A percentile compares a stretch with the other conserved stretches of the same genome.
Conservation (phyloP, 257 asterid species). For the Galeopsis tetrahit region DNA sequence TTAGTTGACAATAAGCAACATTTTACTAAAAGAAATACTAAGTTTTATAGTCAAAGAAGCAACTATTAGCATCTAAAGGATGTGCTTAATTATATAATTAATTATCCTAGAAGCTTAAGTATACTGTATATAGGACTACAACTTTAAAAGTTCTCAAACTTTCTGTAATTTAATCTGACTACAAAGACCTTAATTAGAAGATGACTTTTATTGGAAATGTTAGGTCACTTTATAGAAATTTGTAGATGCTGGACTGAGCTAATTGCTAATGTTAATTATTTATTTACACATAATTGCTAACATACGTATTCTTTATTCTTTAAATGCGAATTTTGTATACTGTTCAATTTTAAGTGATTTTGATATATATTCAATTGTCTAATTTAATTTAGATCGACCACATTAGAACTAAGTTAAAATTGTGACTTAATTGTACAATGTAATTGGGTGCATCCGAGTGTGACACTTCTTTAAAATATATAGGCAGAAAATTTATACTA, state of each 20-base stretch:
- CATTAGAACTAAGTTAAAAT: too few species aligned
- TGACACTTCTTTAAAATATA: too few species aligned
- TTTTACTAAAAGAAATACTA: slow-evolving; percentile 18
- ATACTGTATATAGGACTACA: not conserved
- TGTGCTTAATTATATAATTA: slow-evolving; percentile 13
- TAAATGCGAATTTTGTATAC: too few species aligned
- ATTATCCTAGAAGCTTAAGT: slow-evolving; percentile 21
- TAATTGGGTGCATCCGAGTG: too few species aligned
- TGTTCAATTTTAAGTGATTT: too few species aligned
- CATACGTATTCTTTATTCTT: not conserved
- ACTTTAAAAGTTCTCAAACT: not conserved
- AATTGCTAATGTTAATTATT: not conserved
- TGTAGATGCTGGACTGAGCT: not conserved
- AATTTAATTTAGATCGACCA: too few species aligned
- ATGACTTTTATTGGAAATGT: slow-evolving; percentile 22
- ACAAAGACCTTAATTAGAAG: slow-evolving; percentile 24
- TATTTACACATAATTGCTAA: not conserved
- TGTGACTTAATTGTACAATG: too few species aligned
- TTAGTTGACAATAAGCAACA: slow-evolving; percentile 41
- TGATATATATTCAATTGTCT: too few species aligned
- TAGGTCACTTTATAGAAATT: not conserved
- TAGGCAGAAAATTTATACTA: too few species aligned
- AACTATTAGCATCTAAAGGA: slow-evolving; percentile 19
- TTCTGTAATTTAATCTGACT: slow-evolving; percentile 7
- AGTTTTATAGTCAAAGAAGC: slow-evolving; percentile 42